These are phyloP conservation scores for Neonothopanus nambi DNA, from an alignment of 1,284 basidiomycete genomes.

Conservation along the genomic window DNA sequence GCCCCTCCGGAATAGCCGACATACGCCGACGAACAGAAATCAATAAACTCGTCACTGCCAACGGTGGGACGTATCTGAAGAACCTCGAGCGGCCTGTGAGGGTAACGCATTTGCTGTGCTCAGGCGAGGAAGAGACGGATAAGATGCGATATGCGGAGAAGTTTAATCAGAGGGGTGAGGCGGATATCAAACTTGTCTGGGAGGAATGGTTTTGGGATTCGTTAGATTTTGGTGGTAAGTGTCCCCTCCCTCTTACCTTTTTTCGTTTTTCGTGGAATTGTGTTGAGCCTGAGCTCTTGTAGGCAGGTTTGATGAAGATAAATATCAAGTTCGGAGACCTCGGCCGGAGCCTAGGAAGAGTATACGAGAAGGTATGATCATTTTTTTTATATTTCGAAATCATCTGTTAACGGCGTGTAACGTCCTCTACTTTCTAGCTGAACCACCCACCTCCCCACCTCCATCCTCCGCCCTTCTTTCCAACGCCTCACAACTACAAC, in stretches of 20 bases:
- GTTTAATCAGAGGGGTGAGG: slow-evolving; percentile 64
- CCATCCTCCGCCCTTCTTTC: slow-evolving; percentile 10
- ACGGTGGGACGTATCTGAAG: slow-evolving; percentile 62
- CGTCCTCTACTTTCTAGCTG: not conserved
- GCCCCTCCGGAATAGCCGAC: slow-evolving; percentile 67
- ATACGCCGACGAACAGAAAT: slow-evolving; percentile 55
- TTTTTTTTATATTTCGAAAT: slow-evolving; percentile 17
- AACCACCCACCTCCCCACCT: slow-evolving; percentile 18
- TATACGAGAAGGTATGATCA: slow-evolving; percentile 27
- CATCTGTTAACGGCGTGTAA: no score
- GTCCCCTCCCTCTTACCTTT: no score
- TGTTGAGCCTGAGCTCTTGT: not conserved
- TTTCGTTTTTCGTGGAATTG: no score
- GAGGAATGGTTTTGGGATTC: slow-evolving; percentile 89
- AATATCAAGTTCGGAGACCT: slow-evolving; percentile 59
- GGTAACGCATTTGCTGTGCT: slow-evolving; percentile 70
- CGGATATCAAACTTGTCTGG: slow-evolving; percentile 72
- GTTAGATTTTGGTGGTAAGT: slow-evolving; percentile 60
- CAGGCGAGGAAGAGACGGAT: slow-evolving; percentile 54
- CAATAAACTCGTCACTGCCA: slow-evolving; percentile 48
- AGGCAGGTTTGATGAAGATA: slow-evolving; percentile 51
- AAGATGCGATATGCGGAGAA: slow-evolving; percentile 73
- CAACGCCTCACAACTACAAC: no score
- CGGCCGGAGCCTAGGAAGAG: slow-evolving; percentile 51
- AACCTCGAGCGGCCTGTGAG: slow-evolving; percentile 65